Evolutionary conservation across 108 stramenopile genomes (phyloP).

Genomic region (Chaetoceros muelleri): DNA sequence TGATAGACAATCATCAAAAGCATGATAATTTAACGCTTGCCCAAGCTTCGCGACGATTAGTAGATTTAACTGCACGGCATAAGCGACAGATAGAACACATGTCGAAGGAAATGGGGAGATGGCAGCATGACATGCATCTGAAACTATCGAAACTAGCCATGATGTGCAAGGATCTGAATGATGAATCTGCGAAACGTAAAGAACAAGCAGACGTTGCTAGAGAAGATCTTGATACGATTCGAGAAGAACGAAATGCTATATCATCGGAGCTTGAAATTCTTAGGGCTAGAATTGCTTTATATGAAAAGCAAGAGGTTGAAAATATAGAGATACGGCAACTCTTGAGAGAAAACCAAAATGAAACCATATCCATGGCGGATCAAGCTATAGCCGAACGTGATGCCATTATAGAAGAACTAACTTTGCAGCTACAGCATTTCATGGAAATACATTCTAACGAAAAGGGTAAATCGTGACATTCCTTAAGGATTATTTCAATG

Average conservation of each 20-base stretch:
- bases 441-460: too few relatives aligned
- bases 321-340: conserved; percentile 1
- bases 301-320: conserved; percentile 33
- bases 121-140: conserved; percentile 48
- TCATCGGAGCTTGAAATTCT: conserved; percentile 28
- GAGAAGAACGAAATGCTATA: conserved; percentile 39
- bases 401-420: conserved; percentile 29
- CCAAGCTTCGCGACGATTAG: conserved; percentile 32
- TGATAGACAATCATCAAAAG: conserved; percentile 1
- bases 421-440: conserved; percentile 30
- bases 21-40: background rate
- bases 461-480: too few relatives aligned
- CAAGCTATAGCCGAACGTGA: conserved; percentile 28
- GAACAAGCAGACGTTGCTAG: conserved; percentile 32
- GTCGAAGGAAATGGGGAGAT: conserved; percentile 40
- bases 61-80: conserved; percentile 31
- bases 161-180: conserved; percentile 56
- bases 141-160: conserved; percentile 47
- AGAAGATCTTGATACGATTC: conserved; percentile 24
- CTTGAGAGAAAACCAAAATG: conserved; percentile 17
- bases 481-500: too few relatives aligned
- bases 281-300: conserved; percentile 21
- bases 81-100: conserved; percentile 44
- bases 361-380: conserved; percentile 19
- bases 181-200: conserved; percentile 39